Evolutionary conservation across 2,329 filamentous ascomycete genomes (phyloP).

Genomic region (Claviceps sorghi): DNA sequence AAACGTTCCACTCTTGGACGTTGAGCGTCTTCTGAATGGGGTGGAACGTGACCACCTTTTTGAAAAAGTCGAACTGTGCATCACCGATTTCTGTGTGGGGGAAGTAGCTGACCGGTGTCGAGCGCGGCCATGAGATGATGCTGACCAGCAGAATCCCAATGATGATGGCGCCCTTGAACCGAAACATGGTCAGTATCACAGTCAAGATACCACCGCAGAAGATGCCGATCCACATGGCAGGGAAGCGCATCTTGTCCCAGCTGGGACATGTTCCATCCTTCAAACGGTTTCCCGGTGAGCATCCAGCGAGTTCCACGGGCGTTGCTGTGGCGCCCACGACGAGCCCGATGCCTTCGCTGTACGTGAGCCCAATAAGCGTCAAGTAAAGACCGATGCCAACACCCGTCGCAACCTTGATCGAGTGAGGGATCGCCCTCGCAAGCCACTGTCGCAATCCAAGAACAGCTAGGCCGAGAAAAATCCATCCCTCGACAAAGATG

Average conservation of each 20-base stretch:
- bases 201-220: conserved; percentile 75
- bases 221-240: conserved; percentile 76
- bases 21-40: conserved; percentile 54
- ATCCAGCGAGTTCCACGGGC: conserved; percentile 63
- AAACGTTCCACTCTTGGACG: conserved; percentile 61
- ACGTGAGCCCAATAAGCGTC: conserved; percentile 61
- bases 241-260: conserved; percentile 62
- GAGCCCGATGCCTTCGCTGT: conserved; percentile 68
- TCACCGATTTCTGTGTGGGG: conserved; percentile 57
- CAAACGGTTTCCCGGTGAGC: conserved; percentile 30
- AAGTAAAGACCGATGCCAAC: conserved; percentile 78
- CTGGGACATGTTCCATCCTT: conserved; percentile 44
- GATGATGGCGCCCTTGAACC: conserved; percentile 77
- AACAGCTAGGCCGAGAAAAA: conserved; percentile 68
- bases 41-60: conserved; percentile 73
- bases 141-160: conserved; percentile 70
- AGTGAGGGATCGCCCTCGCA: conserved; percentile 65
- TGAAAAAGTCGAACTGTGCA: conserved; percentile 70
- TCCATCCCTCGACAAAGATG: conserved; percentile 76
- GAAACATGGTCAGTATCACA: conserved; percentile 67
- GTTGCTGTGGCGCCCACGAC: conserved; percentile 54
- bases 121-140: conserved; percentile 76
- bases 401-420: conserved; percentile 75
- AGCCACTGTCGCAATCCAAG: conserved; percentile 80
- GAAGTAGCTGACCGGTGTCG: conserved; percentile 66